These are phyloP conservation scores for Colletotrichum lindemuthianum DNA, from an alignment of 2,329 filamentous ascomycete species.

Conservation along the genomic window DNA sequence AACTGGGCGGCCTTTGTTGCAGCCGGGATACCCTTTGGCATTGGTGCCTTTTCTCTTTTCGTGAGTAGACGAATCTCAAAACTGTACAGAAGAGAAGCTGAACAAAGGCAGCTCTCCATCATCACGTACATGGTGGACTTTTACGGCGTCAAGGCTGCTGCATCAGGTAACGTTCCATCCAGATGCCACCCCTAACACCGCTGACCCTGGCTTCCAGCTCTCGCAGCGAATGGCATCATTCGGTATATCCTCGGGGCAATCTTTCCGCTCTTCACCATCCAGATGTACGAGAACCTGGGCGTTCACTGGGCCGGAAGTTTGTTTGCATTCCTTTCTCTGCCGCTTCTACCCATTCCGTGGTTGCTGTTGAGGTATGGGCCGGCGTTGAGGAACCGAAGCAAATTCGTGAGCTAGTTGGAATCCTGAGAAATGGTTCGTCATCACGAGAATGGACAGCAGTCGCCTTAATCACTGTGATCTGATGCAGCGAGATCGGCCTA, in stretches of 20 bases:
- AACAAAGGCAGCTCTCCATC: background rate
- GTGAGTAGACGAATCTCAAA: background rate
- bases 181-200: no score
- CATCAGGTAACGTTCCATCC: conserved; percentile 22
- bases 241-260: conserved; percentile 52
- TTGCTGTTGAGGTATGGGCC: conserved; percentile 32
- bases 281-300: conserved; percentile 49
- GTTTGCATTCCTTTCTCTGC: conserved; percentile 37
- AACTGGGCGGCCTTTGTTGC: conserved; percentile 37
- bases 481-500: no score
- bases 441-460: no score
- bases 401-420: background rate
- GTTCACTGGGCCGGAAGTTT: conserved; percentile 47
- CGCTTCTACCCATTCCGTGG: conserved; percentile 38
- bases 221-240: conserved; percentile 56
- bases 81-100: rapidly evolving
- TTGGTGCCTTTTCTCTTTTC: background rate
- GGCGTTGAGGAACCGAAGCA: conserved; percentile 1
- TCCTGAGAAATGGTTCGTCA: no score
- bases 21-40: conserved; percentile 36
- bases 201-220: background rate
- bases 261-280: conserved; percentile 56
- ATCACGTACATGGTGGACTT: conserved; percentile 38
- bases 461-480: no score
- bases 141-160: conserved; percentile 34